Evolutionary conservation across 805 yeast genomes (phyloP), one percentile per base, ranked within the genome.

Genomic region (Maudiozyma barnettii): DNA sequence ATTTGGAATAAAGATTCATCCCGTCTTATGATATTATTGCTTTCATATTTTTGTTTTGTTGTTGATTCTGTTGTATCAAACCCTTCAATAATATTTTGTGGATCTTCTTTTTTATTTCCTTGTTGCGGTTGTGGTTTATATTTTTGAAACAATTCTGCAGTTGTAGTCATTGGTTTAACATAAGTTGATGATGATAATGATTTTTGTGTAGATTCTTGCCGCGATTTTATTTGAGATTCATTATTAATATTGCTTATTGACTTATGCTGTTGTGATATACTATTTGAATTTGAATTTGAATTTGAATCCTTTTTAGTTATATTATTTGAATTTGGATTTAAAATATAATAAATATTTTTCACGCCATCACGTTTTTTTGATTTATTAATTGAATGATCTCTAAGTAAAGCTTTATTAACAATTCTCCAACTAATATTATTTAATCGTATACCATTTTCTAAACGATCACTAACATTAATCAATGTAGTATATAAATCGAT

Each of bases 291-390:
- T n/a, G n/a, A n/a, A n/a, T 26, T 4, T 14, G 40, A 13, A 7
- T 10, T 38, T 16, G 40, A 38, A 20, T 14, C 21, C 13, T 10
- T 16, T 12, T 9, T n/a, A 42, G 33, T 8, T 31, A 18, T 6
- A 6, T 26, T 26, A 26, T 26, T 26, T 26, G 30, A 26, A 16
- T 39, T 14, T 18, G 64, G 60, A 36, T 56, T 57, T 33, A 61
- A 43, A 18, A 65, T 61, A 20, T 57, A 49, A 45, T 63, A 65
- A 39, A 63, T 46, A 46, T 56, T 64, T 46, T 54, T 61, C n/a
- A 64, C 64, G 16, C 68, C 69, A 33, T 65, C 69, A 42, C 59
- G 53, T 41, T 59, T 65, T 52, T 61, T 63, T 6, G 65, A 56
- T 45, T 46, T 54, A 46, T 61, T 62, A 14, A 60, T 51, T 38